Percentiles rank a stretch among this genome's conserved stretches.
Evolutionary conservation across 2,329 filamentous ascomycete species (phyloP).

Genomic region (Fusarium miscanthi): DNA sequence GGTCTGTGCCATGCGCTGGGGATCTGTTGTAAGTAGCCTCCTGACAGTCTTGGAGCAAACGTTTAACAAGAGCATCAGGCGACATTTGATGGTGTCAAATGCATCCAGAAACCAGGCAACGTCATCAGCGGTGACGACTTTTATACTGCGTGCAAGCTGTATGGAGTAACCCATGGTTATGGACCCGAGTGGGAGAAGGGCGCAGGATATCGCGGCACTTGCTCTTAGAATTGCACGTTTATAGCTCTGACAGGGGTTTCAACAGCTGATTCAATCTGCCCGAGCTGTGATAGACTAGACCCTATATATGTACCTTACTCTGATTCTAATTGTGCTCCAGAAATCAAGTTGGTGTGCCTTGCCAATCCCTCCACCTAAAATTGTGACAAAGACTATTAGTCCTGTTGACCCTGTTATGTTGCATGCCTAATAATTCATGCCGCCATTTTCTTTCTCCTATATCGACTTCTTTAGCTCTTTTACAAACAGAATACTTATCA

Average conservation of each 20-base stretch:
- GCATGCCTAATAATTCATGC: no score
- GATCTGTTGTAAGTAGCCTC: background rate
- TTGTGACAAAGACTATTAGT: no score
- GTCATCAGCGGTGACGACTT: background rate
- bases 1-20: background rate
- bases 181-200: background rate
- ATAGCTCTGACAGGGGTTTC: background rate
- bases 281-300: no score
- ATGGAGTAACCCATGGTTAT: background rate
- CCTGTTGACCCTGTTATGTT: background rate
- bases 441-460: no score
- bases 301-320: no score
- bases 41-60: fast-evolving
- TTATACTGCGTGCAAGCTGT: background rate
- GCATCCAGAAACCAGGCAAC: background rate
- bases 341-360: no score
- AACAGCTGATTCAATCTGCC: background rate
- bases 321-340: no score
- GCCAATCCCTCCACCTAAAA: no score
- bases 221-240: background rate
- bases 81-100: background rate
- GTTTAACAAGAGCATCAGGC: background rate
- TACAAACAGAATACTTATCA: no score
- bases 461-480: no score
- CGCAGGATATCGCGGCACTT: background rate